Conservation (phyloP, 1,284 basidiomycete species). For the Polyporus tsugae region DNA sequence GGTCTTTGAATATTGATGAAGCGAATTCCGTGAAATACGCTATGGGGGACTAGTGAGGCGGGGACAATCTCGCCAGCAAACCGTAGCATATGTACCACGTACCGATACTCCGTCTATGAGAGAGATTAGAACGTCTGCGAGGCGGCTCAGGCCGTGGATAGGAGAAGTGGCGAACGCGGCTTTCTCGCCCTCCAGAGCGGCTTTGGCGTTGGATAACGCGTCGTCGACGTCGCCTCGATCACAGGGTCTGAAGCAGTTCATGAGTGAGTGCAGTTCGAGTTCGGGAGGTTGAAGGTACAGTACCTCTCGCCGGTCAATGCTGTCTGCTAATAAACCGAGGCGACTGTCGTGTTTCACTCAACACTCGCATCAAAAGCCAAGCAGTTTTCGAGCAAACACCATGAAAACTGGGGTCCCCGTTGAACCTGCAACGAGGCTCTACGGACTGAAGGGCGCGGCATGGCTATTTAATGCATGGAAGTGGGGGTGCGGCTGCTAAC, state of each 20-base stretch:
- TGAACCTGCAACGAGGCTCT: not conserved
- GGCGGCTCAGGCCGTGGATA: not conserved
- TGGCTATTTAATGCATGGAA: not conserved
- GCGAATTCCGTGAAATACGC: not conserved
- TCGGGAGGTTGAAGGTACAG: not conserved
- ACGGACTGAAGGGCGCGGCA: not conserved
- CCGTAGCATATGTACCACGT: not conserved
- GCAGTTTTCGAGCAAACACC: not conserved
- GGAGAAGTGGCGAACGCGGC: constrained; percentile 2
- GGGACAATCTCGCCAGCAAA: too few species aligned
- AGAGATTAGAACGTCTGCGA: not conserved
- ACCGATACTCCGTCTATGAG: constrained; percentile 4
- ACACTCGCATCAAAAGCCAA: not conserved
- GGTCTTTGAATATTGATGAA: not conserved
- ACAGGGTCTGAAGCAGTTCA: constrained; percentile 3
- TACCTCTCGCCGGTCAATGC: not conserved
- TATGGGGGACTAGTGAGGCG: not conserved
- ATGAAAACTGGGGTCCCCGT: not conserved
- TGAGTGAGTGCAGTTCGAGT: constrained; percentile 1
- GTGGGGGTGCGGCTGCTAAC: not conserved
- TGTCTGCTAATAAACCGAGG: not conserved
- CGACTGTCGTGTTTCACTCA: not conserved
- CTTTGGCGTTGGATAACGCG: not conserved
- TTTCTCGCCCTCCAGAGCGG: constrained; percentile 4
- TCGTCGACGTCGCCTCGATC: constrained; percentile 1